These are phyloP conservation scores for Pisolithus albus DNA, from an alignment of 768 basidiomycete species.

Conservation along the genomic window DNA sequence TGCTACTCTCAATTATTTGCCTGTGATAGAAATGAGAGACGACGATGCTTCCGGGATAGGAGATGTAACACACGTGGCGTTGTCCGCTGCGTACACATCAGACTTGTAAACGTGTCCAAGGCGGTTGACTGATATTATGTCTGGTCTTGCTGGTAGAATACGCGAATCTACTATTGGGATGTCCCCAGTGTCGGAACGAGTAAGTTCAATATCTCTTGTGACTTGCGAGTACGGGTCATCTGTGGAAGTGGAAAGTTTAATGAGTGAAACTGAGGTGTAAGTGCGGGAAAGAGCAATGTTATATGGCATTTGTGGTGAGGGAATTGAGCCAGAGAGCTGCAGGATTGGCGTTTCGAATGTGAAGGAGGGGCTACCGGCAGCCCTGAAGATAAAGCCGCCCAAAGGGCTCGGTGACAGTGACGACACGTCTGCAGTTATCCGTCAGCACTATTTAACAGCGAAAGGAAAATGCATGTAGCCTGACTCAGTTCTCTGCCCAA, in stretches of 20 bases:
- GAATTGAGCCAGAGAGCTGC: constrained; percentile 44
- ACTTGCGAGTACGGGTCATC: constrained; percentile 12
- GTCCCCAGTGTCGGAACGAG: constrained; percentile 35
- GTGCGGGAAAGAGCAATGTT: constrained; percentile 38
- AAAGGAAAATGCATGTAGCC: constrained; percentile 12
- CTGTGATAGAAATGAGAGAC: constrained; percentile 10
- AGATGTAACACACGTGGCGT: constrained; percentile 34
- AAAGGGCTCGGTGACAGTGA: constrained; percentile 22
- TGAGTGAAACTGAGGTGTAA: constrained; percentile 36
- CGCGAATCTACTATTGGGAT: constrained; percentile 43
- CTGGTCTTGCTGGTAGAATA: constrained; percentile 26
- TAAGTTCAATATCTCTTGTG: constrained; percentile 32
- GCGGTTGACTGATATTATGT: constrained; percentile 42
- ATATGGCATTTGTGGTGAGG: constrained; percentile 8
- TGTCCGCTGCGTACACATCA: constrained; percentile 29
- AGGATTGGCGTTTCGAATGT: constrained; percentile 63
- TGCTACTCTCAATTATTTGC: constrained; percentile 12
- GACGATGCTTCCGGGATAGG: not conserved
- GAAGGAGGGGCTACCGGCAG: constrained; percentile 37
- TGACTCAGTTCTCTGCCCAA: constrained; percentile 53
- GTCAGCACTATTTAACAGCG: constrained; percentile 4
- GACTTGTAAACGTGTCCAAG: constrained; percentile 47
- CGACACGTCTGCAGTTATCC: constrained; percentile 42
- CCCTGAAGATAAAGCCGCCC: constrained; percentile 14
- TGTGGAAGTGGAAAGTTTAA: constrained; percentile 23